A percentile compares a stretch with the other conserved stretches of the same genome.
These are phyloP conservation scores for Neurospora sp. DNA, from an alignment of 495 filamentous ascomycete genomes.

Conservation along the genomic window DNA sequence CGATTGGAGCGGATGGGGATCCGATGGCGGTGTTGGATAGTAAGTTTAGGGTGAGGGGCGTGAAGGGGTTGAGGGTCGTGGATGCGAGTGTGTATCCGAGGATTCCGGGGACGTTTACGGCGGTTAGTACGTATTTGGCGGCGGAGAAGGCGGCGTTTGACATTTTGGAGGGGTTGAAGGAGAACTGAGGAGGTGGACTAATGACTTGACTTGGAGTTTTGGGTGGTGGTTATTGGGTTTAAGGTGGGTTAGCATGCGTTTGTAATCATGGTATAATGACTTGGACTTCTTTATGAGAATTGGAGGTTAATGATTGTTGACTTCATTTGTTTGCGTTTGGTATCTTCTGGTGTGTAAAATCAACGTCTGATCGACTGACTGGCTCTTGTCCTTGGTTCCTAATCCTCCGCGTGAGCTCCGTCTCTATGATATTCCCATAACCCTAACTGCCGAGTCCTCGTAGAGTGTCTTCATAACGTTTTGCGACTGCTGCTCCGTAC, in stretches of 20 bases:
- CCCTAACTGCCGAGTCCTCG: not conserved
- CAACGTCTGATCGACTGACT: not conserved
- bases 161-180: constrained; percentile 11
- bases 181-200: too few species aligned
- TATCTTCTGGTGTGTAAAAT: not conserved
- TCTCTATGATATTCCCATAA: not conserved
- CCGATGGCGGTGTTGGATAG: constrained; percentile 48
- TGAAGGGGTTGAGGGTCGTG: constrained; percentile 49
- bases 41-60: constrained; percentile 47
- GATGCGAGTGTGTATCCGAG: constrained; percentile 48
- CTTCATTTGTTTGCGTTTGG: not conserved
- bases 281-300: not conserved
- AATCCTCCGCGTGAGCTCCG: not conserved
- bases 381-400: not conserved
- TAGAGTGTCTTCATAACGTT: not conserved
- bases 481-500: not conserved
- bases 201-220: too few species aligned
- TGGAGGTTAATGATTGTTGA: not conserved
- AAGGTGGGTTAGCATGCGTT: not conserved
- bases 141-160: constrained; percentile 48
- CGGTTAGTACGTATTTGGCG: constrained; percentile 45
- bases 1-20: constrained; percentile 48
- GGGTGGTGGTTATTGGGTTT: not conserved
- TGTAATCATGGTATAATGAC: not conserved
- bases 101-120: constrained; percentile 48